Evolutionary conservation across 805 yeast species (phyloP), one percentile per base, ranked within the genome.

Genomic region (Ogataea parapolymorpha): DNA sequence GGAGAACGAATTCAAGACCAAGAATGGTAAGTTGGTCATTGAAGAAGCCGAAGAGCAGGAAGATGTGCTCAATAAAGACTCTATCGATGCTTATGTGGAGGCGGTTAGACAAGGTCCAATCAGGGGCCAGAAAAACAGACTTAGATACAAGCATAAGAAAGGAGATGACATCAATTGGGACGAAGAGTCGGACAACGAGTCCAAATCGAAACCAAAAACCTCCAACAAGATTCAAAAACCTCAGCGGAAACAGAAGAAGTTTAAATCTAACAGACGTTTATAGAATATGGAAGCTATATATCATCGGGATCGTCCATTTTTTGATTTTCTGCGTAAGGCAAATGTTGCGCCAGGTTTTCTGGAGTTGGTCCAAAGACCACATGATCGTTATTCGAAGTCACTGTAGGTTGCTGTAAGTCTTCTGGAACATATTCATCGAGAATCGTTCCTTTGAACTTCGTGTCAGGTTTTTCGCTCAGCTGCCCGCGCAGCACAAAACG

Each of bases 71-170:
- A 66, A 66, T 17, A 63, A 65, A 20, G 66, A 69, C 33, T 95
- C 96, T 13, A 77, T 91, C 50, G 85, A 85, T 58, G 98, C 97
- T 0, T 93, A 93, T 61, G 77, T 89, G 50, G 96, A 89, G 48
- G 99, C 99, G 6, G 88, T 93, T 17, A 83, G 79, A 62, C 85
- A 84, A 54, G 97, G 93, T 17, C 98, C 98, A 23, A 80, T 89
- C 3, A 82, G 96, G 65, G 96, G 97, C 44, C 96, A 87, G 70
- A 80, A 79, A 68, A 90, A 90, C 65, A 88, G 80, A 68, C 77
- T 91, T 73, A 91, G 89, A 67, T 91, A 79, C 69, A 86, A 84
- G 67, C 50, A 53, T 34, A 45, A 46, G 25, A 46, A 53, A 22
- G 73, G 74, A 16, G 82, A 74, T 45, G 77, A 71, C 37, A 80